phyloP scores from a whole-genome alignment of 164 flowering plant species.

The Stephania cephalantha region DNA sequence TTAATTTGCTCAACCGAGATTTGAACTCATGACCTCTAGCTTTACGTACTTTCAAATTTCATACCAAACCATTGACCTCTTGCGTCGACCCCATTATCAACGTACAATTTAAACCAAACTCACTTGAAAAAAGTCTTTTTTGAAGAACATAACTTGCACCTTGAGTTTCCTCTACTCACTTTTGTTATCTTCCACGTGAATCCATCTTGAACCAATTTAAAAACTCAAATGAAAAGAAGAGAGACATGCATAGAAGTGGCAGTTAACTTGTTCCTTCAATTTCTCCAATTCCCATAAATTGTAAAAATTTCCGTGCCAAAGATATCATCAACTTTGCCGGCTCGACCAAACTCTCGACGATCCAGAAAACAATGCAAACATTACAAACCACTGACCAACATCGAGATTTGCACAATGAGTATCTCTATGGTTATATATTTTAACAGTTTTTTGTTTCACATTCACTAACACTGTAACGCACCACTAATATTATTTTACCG shows the following conservation, averaged over 20 bases:
- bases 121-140: too few relatives aligned
- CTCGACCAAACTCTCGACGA: background rate
- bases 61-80: too few relatives aligned
- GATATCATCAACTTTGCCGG: background rate
- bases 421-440: too few relatives aligned
- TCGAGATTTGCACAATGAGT: background rate
- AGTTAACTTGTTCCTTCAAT: background rate
- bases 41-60: too few relatives aligned
- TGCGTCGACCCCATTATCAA: too few relatives aligned
- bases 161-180: background rate
- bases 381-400: background rate
- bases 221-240: background rate
- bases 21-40: too few relatives aligned
- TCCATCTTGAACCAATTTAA: background rate
- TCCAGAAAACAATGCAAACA: conserved; percentile 11
- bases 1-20: too few relatives aligned
- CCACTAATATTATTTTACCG: too few relatives aligned
- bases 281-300: conserved; percentile 4
- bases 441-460: too few relatives aligned
- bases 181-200: background rate
- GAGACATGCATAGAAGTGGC: background rate
- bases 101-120: too few relatives aligned
- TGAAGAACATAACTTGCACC: background rate
- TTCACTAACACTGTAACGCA: too few relatives aligned
- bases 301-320: conserved; percentile 14